These are phyloP conservation scores for Dionaea muscipula DNA, from an alignment of 179 eudicot genomes.

Conservation along the genomic window DNA sequence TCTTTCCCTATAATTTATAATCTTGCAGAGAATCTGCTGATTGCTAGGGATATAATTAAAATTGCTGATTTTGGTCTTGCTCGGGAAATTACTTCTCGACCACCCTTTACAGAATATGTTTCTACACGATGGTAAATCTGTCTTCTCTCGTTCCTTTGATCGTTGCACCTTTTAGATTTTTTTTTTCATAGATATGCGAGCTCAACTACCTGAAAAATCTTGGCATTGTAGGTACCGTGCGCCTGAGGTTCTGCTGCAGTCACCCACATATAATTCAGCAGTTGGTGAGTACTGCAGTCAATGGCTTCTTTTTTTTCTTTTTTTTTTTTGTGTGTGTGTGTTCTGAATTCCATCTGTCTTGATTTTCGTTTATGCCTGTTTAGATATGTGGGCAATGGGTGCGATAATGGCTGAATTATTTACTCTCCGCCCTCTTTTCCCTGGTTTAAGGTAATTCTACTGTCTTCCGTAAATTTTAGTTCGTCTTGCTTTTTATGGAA, in stretches of 20 bases:
- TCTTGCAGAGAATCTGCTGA: constrained; percentile 60
- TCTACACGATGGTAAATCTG: constrained; percentile 73
- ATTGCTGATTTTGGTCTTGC: constrained; percentile 97
- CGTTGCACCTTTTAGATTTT: background rate
- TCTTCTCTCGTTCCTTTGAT: background rate
- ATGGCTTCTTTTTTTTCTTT: background rate
- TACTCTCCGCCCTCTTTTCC: constrained; percentile 83
- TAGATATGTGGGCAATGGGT: constrained; percentile 99
- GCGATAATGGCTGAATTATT: constrained; percentile 93
- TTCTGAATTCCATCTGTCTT: too few relatives aligned
- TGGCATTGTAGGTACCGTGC: constrained; percentile 75
- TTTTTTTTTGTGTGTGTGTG: constrained; percentile 99
- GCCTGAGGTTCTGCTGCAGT: constrained; percentile 94
- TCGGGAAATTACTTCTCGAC: constrained; percentile 53
- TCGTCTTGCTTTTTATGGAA: background rate
- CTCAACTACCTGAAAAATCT: constrained; percentile 3
- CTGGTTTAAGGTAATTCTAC: constrained; percentile 67
- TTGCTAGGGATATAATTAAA: constrained; percentile 58
- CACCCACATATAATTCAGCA: constrained; percentile 68
- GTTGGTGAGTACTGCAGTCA: constrained; percentile 56
- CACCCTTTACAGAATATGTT: constrained; percentile 85
- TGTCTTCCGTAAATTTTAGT: too few relatives aligned
- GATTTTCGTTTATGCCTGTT: constrained; percentile 4
- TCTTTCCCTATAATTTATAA: background rate
- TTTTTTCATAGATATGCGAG: background rate